Evolutionary conservation across 2,329 filamentous ascomycete genomes (phyloP), one percentile per base, ranked within the genome.

Genomic region (Aspergillus sp.): DNA sequence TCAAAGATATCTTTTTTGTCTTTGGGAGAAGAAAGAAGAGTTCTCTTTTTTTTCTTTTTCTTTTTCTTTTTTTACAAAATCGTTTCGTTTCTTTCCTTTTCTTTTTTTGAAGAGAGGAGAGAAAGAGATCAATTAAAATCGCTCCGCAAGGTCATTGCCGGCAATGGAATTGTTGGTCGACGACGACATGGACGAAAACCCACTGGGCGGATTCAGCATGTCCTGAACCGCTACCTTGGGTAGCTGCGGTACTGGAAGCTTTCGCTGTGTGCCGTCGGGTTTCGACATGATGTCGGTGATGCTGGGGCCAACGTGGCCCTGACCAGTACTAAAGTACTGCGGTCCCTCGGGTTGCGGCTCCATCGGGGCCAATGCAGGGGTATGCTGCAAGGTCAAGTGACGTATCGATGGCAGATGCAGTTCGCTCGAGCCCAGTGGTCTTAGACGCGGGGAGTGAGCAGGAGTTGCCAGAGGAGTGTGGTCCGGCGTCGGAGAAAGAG

Each of bases 391-490:
- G 30, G 80, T 82, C 45, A 86, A 68, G 58, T 86, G 80, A 52
- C 93, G 84, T 58, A 98, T 82, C 39, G 87, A 88, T 30, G 93
- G 91, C 46, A 97, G 76, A 66, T 96, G 90, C 58, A 91, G 77
- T 55, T 85, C 82, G 55, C 74, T 77, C 52, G 77, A 74, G 47
- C 77, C 80, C 61, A 86, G 85, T 3, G 91, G 88, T 50, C 90
- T 80, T 56, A 98, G 77, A 39, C 93, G 87, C 44, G 93, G 93
- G 12, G 90, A 96, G 69, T 97, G 93, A 39, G 90, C 91, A 4
- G 91, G 91, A 4, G 91, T 98, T 29, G 90, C 91, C 47, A 97
- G 82, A n/a, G 91, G 91, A n/a, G 93, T 97, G 73, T 96, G 90
- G 62, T 97, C 91, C 7, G 91, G 93, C 1, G 91, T 98, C 4